Evolutionary conservation across 106 monocot species (phyloP).

Genomic region (Cymbidium sinense): DNA sequence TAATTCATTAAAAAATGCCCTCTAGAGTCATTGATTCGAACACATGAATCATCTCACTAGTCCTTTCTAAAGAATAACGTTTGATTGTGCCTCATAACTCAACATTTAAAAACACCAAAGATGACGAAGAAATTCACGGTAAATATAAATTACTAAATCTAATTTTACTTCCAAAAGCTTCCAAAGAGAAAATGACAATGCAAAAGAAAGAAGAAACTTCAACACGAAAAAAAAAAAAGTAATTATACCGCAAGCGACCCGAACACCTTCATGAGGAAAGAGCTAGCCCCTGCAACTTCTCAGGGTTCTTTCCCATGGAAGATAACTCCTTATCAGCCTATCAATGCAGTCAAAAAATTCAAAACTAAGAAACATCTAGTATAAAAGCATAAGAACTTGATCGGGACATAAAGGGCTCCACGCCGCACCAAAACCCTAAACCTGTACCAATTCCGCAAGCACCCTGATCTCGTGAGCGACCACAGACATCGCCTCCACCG

Average conservation of each 20-base stretch:
- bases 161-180: no score
- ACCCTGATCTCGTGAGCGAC: constrained; percentile 73
- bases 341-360: neutral
- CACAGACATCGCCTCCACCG: constrained; percentile 55
- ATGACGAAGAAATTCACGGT: no score
- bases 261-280: constrained; percentile 94
- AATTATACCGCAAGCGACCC: constrained; percentile 67
- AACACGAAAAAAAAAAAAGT: neutral
- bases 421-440: neutral
- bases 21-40: no score
- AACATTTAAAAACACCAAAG: no score
- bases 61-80: no score
- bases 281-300: constrained; percentile 88
- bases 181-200: no score
- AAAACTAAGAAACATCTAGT: neutral
- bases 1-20: no score
- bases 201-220: neutral
- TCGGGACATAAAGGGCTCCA: no score
- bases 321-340: constrained; percentile 82
- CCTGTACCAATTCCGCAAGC: constrained; percentile 66
- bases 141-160: no score
- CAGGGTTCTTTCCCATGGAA: constrained; percentile 64
- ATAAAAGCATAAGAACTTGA: constrained; percentile 2
- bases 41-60: no score
- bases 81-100: no score